Evolutionary conservation across 306 rosid genomes (phyloP), one percentile per base, ranked within the genome.

Genomic region (Cicer pinnatifidum): DNA sequence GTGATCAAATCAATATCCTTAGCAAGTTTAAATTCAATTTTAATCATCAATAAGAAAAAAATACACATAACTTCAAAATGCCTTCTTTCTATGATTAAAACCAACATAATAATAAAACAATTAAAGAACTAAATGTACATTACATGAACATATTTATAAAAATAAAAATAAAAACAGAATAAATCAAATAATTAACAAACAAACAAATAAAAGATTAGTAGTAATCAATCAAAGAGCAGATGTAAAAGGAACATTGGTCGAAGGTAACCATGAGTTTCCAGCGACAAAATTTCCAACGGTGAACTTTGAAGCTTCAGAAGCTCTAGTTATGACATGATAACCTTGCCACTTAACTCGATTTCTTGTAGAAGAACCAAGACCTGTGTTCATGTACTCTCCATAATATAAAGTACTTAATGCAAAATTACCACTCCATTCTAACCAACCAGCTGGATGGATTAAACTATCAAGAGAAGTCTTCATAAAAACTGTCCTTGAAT

Each of bases 231-330:
- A 90, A 0, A 90, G 84, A 19, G 85, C 46, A 8, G 89, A 10
- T 0, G 93, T 83, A 78, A 80, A 90, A 46, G 96, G 93, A 19
- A 90, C 91, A 35, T 63, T 69, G n/a, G 93, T 86, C 7, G 73
- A 69, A n/a, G 96, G 88, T 68, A 90, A 68, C 96, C 96, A 90
- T 1, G 89, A 53, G 7, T 41, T 62, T 9, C 93, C 96, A 5
- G 79, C 89, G 44, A 90, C 78, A 68, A 90, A 86, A 63, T 66
- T 85, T 1, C 43, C 86, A 38, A 84, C 93, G 0, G 87, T 88
- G 60, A 88, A 90, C 43, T 82, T 81, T 0, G 91, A 88, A 19
- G 93, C 93, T 66, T 88, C 93, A 0, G 88, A 78, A 38, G 91
- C 86, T 2, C 50, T 77, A 0, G 84, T 84, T 7, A 88, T 86